Evolutionary conservation across 2,329 filamentous ascomycete genomes (phyloP), one percentile per base, ranked within the genome.

Genomic region (Hymenoscyphus occultus): DNA sequence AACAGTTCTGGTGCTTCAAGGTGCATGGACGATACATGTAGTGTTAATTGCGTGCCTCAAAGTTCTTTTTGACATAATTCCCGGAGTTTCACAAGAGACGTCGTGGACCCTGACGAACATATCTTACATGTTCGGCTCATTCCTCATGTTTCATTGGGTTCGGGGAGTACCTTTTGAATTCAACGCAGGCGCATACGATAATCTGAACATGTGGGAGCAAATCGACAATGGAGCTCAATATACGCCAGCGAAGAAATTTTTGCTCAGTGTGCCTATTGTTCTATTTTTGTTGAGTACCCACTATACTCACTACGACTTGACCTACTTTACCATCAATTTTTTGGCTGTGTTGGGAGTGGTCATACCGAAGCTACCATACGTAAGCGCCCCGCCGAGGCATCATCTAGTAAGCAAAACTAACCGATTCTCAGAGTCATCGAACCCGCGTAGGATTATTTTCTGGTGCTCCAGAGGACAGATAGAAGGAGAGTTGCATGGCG

Each of bases 181-280:
- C 85, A 99, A 99, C 77, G 90, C 92, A 64, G 95, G 95, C 66
- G 95, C 95, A 72, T 99, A 98, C 79, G 95, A 99, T 83, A 98
- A 99, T 79, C 85, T 99, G 76, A 99, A 98, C 82, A 98, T 99
- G 95, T 99, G 95, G 95, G 95, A 99, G 82, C 95, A 99, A 81
- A 99, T 99, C 78, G 95, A 99, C 82, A 96, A 98, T 75, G 95
- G 95, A 58, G 95, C 95, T 73, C 95, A 99, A 78, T 99, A 98
- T 81, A 99, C 95, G 0, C 95, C 95, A 3, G 92, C 95, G 71
- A 99, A 99, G 84, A 99, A 99, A 80, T 99, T 99, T 76, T 83
- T 99, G 66, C 88, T 98, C 73, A 92, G 90, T 74, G 94, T 98
- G 40, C 95, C 95, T 48, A 96, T 99, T 73, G 85, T 93, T 69